Base-by-base conservation (phyloP, 495 filamentous ascomycete genomes). In the Neurospora tetraspora region DNA sequence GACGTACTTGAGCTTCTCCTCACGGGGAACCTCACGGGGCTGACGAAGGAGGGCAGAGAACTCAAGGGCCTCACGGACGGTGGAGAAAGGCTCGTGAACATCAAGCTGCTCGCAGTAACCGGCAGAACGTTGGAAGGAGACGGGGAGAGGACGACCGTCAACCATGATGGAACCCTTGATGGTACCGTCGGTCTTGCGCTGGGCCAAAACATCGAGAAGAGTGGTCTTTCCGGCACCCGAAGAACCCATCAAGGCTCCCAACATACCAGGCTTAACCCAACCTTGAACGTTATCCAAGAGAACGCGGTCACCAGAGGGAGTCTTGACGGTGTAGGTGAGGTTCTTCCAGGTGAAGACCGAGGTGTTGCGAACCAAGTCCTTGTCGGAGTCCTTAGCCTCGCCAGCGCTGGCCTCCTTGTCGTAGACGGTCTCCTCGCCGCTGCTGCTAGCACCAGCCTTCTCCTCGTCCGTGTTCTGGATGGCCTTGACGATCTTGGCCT, bases 71-170 rank as follows among this genome's bases (percentile, higher is more conserved):
- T 92, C 94, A 18, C 94, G 87, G 20, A 96, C 93, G 0, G 94
- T 97, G 5, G 90, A 86, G 1, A 91, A 94, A 27, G 89, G 85
- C 39, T 94, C 86, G 76, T 96, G 93, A 14, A 96, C 77, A 83
- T 97, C 94, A 80, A 91, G 91, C 78, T 97, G 94, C 77, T 96
- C 89, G 76, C 91, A 93, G 83, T 93, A 96, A 37, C 94, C 94
- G 42, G 92, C 94, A 4, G 86, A 87, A n/a, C 93, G 86, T 78
- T 94, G 91, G 81, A 96, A 97, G n/a, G 91, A 89, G 4, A 85
- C 78, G 1, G 88, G 90, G 0, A 94, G 85, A 3, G 87, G 84
- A 36, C 87, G 86, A 14, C 94, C 94, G 76, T 96, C 91, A 20
- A 96, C 91, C 37, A 93, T 83, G 85, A 94, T 91, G 23, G 90